Conservation (phyloP, 2,329 filamentous ascomycete species). For the Paraconiothyrium sp. region DNA sequence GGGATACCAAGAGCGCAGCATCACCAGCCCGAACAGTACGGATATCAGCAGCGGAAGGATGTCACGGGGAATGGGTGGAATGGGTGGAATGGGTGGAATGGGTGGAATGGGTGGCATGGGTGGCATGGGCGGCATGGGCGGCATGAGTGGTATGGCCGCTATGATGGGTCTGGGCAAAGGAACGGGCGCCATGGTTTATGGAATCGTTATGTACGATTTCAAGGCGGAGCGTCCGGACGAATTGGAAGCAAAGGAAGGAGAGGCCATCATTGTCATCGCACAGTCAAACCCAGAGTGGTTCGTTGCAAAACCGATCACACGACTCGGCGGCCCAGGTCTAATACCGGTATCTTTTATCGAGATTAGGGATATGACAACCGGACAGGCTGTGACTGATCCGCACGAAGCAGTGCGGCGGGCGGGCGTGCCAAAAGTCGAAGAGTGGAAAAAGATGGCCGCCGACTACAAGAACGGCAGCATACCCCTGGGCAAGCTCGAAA, state of each 20-base stretch:
- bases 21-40: slow-evolving; percentile 44
- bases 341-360: slow-evolving; percentile 98
- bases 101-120: not conserved
- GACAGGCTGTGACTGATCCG: slow-evolving; percentile 81
- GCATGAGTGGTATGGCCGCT: slow-evolving; percentile 5
- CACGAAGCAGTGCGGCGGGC: slow-evolving; percentile 86
- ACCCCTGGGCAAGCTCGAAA: slow-evolving; percentile 88
- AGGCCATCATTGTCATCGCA: slow-evolving; percentile 97
- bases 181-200: slow-evolving; percentile 88
- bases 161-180: slow-evolving; percentile 56
- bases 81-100: slow-evolving; percentile 50
- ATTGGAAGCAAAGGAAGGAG: slow-evolving; percentile 90
- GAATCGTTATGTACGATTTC: slow-evolving; percentile 97
- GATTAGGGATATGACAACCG: slow-evolving; percentile 91
- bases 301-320: slow-evolving; percentile 97
- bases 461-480: slow-evolving; percentile 99
- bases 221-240: slow-evolving; percentile 95
- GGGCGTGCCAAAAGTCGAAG: slow-evolving; percentile 92
- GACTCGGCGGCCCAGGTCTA: slow-evolving; percentile 91
- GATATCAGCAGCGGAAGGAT: slow-evolving; percentile 45
- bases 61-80: slow-evolving; percentile 62
- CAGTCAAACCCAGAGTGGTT: slow-evolving; percentile 99
- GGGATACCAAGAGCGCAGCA: slow-evolving; percentile 75
- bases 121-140: slow-evolving; percentile 8
- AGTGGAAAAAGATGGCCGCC: slow-evolving; percentile 99